These are phyloP conservation scores for Monilinia aucupariae DNA, from an alignment of 2,329 filamentous ascomycete genomes.

Conservation along the genomic window DNA sequence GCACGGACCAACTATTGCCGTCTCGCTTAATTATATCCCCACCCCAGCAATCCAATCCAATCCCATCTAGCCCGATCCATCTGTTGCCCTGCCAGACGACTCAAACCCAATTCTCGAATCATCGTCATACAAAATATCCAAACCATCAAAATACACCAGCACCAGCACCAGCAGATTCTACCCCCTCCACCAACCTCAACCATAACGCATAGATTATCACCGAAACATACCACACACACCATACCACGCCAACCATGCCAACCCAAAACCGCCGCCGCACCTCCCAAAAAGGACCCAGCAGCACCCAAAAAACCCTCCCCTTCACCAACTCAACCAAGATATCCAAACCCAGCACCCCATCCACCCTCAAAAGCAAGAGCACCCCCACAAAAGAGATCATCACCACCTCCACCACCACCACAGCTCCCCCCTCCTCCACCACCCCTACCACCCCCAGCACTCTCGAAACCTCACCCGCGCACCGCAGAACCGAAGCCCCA, in stretches of 20 bases:
- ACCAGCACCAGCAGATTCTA: not conserved
- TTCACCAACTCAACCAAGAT: slow-evolving; percentile 54
- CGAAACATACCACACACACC: not conserved
- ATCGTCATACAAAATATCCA: not conserved
- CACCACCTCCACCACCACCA: slow-evolving; percentile 21
- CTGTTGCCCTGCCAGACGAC: slow-evolving; percentile 5
- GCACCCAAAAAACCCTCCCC: slow-evolving; percentile 52
- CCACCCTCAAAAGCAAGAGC: slow-evolving; percentile 13
- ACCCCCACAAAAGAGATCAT: not conserved
- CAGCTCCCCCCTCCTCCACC: slow-evolving; percentile 16
- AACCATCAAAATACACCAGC: no score
- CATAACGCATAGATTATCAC: not conserved
- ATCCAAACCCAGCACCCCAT: slow-evolving; percentile 47
- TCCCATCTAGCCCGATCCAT: not conserved
- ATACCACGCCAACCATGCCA: slow-evolving; percentile 37
- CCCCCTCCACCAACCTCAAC: no score
- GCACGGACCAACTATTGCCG: not conserved
- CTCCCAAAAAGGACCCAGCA: slow-evolving; percentile 36
- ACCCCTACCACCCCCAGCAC: slow-evolving; percentile 14
- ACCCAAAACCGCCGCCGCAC: slow-evolving; percentile 37
- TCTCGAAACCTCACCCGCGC: not conserved
- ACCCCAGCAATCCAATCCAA: not conserved
- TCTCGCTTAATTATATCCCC: slow-evolving; percentile 1
- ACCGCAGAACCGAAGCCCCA: not conserved
- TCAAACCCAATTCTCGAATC: not conserved